Evolutionary conservation across 2,329 filamentous ascomycete genomes (phyloP), one percentile per base, ranked within the genome.

Genomic region (Xylariaceae sp.): DNA sequence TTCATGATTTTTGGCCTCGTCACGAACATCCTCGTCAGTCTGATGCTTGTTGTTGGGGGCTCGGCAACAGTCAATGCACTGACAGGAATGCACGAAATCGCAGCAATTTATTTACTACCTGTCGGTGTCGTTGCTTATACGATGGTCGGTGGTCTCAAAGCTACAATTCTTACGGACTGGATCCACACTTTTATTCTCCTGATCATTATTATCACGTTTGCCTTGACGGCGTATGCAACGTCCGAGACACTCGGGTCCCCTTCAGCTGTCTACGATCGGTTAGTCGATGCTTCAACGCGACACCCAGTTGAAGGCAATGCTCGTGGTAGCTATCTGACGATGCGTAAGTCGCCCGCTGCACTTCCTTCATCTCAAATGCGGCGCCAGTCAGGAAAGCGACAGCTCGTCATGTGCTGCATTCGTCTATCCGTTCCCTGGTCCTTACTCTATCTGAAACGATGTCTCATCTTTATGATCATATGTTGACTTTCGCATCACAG

Each of bases 41-140:
- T 90, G 43, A 95, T 95, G 90, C 72, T 96, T 44, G 79, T 96
- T 54, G 90, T 90, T 15, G 90, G 91, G 52, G 90, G 90, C 39
- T 83, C 84, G 11, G 87, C 87, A 5, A 90, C 92, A 0, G 79
- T 88, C 56, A 80, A 73, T 38, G 78, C 84, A 11, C 71, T 91
- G 44, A 90, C 86, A 1, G 88, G 87, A 30, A 83, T 91, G 66
- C 79, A 81, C 31, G 90, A 87, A 12, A 83, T 86, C 10, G 90
- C 90, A 1, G 90, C 89, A 51, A 94, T 89, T 64, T 95, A 90
- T 71, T 72, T 95, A 39, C 75, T 95, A 2, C 90, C 90, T 0
- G 71, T 94, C 7, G 88, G 89, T 57, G 88, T 95, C 27, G 81
- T 91, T 2, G 72, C 89, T 0, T 95, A 95, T 66, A 95, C 90